These are phyloP conservation scores for Tardiomyces blankii DNA, from an alignment of 1,139 yeast species.

Conservation along the genomic window DNA sequence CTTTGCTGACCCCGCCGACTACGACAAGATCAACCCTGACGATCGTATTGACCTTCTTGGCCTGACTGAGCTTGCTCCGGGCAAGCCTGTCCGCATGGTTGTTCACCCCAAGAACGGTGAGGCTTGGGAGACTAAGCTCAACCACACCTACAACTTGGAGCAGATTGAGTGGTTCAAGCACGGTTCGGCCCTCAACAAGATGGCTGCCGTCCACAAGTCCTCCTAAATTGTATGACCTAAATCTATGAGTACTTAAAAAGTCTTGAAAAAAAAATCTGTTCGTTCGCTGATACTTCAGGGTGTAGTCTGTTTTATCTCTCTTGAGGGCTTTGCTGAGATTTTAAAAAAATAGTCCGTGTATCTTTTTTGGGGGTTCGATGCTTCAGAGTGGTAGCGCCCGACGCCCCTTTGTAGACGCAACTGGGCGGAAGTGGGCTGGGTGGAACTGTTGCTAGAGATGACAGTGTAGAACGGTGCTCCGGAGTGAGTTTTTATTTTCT, in stretches of 20 bases:
- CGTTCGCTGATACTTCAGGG: background rate
- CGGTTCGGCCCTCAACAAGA: constrained; percentile 98
- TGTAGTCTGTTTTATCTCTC: too few relatives aligned
- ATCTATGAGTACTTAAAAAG: background rate
- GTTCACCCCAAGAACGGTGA: constrained; percentile 82
- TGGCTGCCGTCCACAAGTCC: constrained; percentile 44
- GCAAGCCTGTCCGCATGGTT: constrained; percentile 76
- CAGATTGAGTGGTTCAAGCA: constrained; percentile 99
- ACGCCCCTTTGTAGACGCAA: too few relatives aligned
- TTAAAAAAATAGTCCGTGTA: too few relatives aligned
- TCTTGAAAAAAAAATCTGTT: background rate
- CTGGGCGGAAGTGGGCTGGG: too few relatives aligned
- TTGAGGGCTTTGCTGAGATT: too few relatives aligned
- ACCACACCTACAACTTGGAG: constrained; percentile 92
- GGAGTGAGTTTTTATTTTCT: too few relatives aligned
- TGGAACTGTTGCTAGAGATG: too few relatives aligned
- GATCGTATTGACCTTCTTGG: constrained; percentile 88
- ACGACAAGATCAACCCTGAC: constrained; percentile 85
- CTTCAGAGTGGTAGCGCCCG: too few relatives aligned
- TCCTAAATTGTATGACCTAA: background rate
- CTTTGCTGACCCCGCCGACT: constrained; percentile 79
- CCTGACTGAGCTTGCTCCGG: constrained; percentile 81
- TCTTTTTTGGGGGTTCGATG: too few relatives aligned
- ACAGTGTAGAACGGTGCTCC: too few relatives aligned
- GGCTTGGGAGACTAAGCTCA: constrained; percentile 78